These are phyloP conservation scores for Euphrasia confusa DNA, from an alignment of 257 asterid species.

Conservation along the genomic window DNA sequence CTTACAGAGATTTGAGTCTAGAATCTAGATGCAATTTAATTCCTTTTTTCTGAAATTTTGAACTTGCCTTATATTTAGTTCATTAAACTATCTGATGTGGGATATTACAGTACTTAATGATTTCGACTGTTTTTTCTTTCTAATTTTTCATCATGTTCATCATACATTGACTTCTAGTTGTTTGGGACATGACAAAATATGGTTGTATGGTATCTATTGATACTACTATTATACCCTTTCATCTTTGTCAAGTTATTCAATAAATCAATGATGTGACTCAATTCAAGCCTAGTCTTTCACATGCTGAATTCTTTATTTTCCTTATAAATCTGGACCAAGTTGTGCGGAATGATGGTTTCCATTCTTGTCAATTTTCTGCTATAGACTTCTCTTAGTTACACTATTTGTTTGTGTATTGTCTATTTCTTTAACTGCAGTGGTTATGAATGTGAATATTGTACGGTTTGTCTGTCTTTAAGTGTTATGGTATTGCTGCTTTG, in stretches of 20 bases:
- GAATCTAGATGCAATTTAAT: not conserved
- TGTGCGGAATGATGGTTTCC: conserved; percentile 8
- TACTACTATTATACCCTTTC: not conserved
- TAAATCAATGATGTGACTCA: not conserved
- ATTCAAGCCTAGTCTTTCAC: not conserved
- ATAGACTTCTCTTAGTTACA: not conserved
- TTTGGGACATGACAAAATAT: not conserved
- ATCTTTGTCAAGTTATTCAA: not conserved
- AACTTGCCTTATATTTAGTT: not conserved
- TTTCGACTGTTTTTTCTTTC: not conserved
- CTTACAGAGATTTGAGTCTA: not conserved
- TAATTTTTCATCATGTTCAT: not conserved
- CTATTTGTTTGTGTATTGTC: conserved; percentile 1
- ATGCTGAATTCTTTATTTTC: not conserved
- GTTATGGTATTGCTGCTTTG: not conserved
- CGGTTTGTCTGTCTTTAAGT: not conserved
- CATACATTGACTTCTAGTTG: not conserved
- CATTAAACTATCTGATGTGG: conserved; percentile 3
- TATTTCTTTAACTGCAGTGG: not conserved
- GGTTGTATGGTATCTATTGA: not conserved
- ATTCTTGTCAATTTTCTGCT: not conserved
- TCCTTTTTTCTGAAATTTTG: not conserved
- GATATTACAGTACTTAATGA: not conserved
- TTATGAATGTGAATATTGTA: not conserved
- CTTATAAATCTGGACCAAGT: not conserved